Conservation (phyloP, 352 stramenopile genomes). For the Pythium guiyangense region DNA sequence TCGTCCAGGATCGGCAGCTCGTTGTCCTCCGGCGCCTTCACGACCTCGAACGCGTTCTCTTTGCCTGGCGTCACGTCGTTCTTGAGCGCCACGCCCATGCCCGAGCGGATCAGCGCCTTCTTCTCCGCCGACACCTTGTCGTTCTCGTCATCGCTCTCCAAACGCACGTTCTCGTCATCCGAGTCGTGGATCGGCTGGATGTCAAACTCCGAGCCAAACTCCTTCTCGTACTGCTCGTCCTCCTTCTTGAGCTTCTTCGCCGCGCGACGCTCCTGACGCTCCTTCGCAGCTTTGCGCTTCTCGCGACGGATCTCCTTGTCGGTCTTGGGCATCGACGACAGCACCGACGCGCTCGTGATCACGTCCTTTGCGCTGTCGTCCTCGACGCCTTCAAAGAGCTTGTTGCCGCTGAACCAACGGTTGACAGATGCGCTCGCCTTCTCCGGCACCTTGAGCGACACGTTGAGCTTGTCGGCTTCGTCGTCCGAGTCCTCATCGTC, state of each 20-base stretch:
- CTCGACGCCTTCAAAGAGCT: slow-evolving; percentile 74
- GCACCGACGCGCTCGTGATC: slow-evolving; percentile 28
- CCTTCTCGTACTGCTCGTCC: slow-evolving; percentile 79
- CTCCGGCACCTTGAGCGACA: slow-evolving; percentile 73
- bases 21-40: slow-evolving; percentile 37
- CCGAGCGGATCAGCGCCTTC: slow-evolving; percentile 80
- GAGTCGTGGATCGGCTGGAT: slow-evolving; percentile 34
- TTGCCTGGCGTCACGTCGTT: slow-evolving; percentile 13
- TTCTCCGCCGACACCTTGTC: slow-evolving; percentile 59
- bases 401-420: slow-evolving; percentile 84
- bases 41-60: slow-evolving; percentile 40
- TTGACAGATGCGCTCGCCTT: slow-evolving; percentile 70
- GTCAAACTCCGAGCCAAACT: slow-evolving; percentile 71
- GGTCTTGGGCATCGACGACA: slow-evolving; percentile 94
- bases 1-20: slow-evolving; percentile 70
- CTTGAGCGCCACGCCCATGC: slow-evolving; percentile 70
- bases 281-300: slow-evolving; percentile 94
- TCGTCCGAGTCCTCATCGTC: slow-evolving; percentile 64
- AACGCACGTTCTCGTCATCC: slow-evolving; percentile 37
- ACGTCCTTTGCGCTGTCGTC: slow-evolving; percentile 14
- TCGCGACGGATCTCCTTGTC: slow-evolving; percentile 98
- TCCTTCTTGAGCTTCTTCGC: slow-evolving; percentile 81
- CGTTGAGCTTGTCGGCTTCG: slow-evolving; percentile 56
- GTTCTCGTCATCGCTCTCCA: slow-evolving; percentile 41
- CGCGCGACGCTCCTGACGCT: slow-evolving; percentile 85